phyloP scores from a whole-genome alignment of 257 asterid genomes.

The Solanum tarapatanum region DNA sequence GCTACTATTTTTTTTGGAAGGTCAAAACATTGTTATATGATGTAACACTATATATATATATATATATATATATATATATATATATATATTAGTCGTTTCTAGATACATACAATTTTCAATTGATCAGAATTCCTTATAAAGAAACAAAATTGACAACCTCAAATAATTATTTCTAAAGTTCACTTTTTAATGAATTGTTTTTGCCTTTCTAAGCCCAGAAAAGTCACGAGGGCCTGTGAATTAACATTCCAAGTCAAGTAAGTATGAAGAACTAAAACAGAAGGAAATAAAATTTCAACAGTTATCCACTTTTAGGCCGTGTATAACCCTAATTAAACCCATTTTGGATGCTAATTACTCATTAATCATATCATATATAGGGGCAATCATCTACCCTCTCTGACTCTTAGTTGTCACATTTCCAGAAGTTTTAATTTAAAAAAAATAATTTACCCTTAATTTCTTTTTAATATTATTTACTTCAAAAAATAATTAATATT shows the following conservation, averaged over 20 bases:
- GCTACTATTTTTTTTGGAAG: not conserved
- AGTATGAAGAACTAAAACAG: not conserved
- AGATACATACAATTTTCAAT: not conserved
- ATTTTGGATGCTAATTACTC: not conserved
- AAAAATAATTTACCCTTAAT: not conserved
- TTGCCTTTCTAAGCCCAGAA: not conserved
- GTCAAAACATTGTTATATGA: not conserved
- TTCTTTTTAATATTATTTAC: not conserved
- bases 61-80: no score
- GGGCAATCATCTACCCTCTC: not conserved
- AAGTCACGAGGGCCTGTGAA: not conserved
- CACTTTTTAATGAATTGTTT: not conserved
- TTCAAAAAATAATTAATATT: not conserved
- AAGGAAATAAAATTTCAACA: not conserved
- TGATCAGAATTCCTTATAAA: not conserved
- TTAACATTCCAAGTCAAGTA: not conserved
- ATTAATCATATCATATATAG: not conserved
- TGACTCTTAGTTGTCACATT: not conserved
- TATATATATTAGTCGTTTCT: not conserved
- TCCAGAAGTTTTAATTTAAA: not conserved
- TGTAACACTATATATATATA: not conserved
- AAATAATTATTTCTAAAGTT: not conserved
- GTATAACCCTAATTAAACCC: not conserved
- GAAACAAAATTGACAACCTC: not conserved
- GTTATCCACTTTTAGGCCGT: not conserved